These are phyloP conservation scores for Tremellales sp. DNA, from an alignment of 1,284 basidiomycete species.

Conservation along the genomic window DNA sequence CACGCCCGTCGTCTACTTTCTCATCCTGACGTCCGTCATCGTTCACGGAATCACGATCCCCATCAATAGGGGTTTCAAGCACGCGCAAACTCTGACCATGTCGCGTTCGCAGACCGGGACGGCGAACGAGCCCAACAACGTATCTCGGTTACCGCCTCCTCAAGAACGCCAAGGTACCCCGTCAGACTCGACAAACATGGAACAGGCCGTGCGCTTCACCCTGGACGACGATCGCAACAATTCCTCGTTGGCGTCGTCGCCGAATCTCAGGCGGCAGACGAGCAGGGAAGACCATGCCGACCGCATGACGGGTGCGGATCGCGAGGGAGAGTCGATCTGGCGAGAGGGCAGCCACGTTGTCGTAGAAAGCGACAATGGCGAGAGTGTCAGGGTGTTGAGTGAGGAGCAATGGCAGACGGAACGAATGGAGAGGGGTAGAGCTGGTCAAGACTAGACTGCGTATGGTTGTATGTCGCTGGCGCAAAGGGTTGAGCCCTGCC, in stretches of 20 bases:
- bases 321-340: too few relatives aligned
- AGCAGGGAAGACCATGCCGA: too few relatives aligned
- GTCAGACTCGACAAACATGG: not conserved
- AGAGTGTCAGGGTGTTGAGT: not conserved
- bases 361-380: not conserved
- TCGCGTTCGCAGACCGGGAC: not conserved
- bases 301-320: too few relatives aligned
- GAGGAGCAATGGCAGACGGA: too few relatives aligned
- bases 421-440: too few relatives aligned
- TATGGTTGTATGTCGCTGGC: too few relatives aligned
- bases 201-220: not conserved
- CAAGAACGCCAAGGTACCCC: not conserved
- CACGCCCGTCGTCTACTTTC: conserved; percentile 53
- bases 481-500: too few relatives aligned
- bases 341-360: conserved; percentile 1
- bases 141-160: conserved; percentile 2
- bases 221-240: not conserved
- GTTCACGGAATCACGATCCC: conserved; percentile 51
- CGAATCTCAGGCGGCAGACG: too few relatives aligned
- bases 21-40: conserved; percentile 53
- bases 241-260: too few relatives aligned
- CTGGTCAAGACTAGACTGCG: too few relatives aligned
- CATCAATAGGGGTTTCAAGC: conserved; percentile 36
- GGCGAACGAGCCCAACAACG: not conserved
- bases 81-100: conserved; percentile 13